Conservation (phyloP, 768 basidiomycete species). For the Plicaturopsis crispa region DNA sequence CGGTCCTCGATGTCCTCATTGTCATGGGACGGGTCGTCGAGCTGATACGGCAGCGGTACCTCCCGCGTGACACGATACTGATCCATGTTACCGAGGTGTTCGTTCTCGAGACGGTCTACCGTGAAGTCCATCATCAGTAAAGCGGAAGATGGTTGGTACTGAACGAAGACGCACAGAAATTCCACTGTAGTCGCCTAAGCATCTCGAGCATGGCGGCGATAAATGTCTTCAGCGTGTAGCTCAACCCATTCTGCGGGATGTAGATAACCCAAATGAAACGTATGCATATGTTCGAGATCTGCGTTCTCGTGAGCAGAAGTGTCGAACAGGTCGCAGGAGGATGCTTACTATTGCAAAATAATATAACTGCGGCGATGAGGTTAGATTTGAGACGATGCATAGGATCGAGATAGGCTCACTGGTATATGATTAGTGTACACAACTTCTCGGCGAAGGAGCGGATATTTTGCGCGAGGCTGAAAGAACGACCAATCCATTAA, state of each 20-base stretch:
- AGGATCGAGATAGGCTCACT: constrained; percentile 22
- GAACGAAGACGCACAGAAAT: constrained; percentile 58
- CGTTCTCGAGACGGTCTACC: constrained; percentile 77
- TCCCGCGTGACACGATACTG: constrained; percentile 87
- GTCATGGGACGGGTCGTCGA: constrained; percentile 36
- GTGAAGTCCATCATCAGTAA: background rate
- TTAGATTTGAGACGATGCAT: background rate
- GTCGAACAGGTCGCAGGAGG: background rate
- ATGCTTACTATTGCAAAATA: constrained; percentile 70
- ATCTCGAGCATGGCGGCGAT: constrained; percentile 68
- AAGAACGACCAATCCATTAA: constrained; percentile 91
- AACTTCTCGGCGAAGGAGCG: constrained; percentile 66
- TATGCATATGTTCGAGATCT: constrained; percentile 66
- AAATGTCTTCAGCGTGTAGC: constrained; percentile 52
- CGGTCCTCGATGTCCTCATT: constrained; percentile 37
- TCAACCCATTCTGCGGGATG: constrained; percentile 44
- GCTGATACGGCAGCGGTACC: constrained; percentile 72
- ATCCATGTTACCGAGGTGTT: constrained; percentile 89
- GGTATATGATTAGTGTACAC: constrained; percentile 59
- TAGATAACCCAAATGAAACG: constrained; percentile 84
- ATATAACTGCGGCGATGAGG: constrained; percentile 42
- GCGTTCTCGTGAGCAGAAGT: constrained; percentile 1
- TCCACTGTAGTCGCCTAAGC: constrained; percentile 83
- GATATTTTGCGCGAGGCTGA: constrained; percentile 43
- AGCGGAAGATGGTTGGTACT: background rate